Evolutionary conservation across 306 rosid genomes (phyloP).

Genomic region (Medicago truncatula): DNA sequence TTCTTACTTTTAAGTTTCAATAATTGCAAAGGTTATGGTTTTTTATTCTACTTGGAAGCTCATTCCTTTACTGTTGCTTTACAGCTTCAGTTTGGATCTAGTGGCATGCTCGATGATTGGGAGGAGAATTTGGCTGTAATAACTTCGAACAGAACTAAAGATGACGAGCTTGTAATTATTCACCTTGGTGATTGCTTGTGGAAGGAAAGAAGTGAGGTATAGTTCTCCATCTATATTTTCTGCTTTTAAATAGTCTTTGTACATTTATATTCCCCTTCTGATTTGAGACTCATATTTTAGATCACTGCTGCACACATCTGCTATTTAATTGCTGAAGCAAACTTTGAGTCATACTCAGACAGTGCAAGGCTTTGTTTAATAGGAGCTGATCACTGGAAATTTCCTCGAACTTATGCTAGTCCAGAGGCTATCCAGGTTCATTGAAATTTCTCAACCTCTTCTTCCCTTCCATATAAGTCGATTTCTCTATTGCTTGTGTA

Average conservation of each 20-base stretch:
- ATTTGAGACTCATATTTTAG: slow-evolving; percentile 56
- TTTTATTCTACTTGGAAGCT: slow-evolving; percentile 35
- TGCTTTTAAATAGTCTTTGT: neutral
- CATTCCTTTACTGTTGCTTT: slow-evolving; percentile 33
- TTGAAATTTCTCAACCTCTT: slow-evolving; percentile 35
- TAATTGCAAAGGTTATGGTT: slow-evolving; percentile 24
- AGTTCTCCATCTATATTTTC: slow-evolving; percentile 24
- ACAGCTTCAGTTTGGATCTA: slow-evolving; percentile 61
- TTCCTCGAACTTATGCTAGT: slow-evolving; percentile 85
- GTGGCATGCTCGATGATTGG: slow-evolving; percentile 87
- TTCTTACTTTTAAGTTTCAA: slow-evolving; percentile 19
- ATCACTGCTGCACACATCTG: slow-evolving; percentile 93
- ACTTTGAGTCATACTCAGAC: slow-evolving; percentile 87
- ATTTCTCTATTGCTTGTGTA: slow-evolving; percentile 15
- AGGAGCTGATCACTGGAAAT: slow-evolving; percentile 98
- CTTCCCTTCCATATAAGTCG: slow-evolving; percentile 20
- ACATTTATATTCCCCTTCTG: slow-evolving; percentile 29
- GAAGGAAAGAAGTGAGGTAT: slow-evolving; percentile 92
- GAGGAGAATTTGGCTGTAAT: slow-evolving; percentile 94
- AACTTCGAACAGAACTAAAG: slow-evolving; percentile 96
- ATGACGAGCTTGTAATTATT: slow-evolving; percentile 84
- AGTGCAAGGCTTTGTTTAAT: slow-evolving; percentile 86
- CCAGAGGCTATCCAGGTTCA: slow-evolving; percentile 98
- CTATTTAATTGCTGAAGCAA: slow-evolving; percentile 94
- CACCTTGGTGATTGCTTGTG: slow-evolving; percentile 96